A percentile compares a stretch with the other conserved stretches of the same genome.
These are phyloP conservation scores for Carpinus viminea DNA, from an alignment of 306 rosid genomes.

Conservation along the genomic window DNA sequence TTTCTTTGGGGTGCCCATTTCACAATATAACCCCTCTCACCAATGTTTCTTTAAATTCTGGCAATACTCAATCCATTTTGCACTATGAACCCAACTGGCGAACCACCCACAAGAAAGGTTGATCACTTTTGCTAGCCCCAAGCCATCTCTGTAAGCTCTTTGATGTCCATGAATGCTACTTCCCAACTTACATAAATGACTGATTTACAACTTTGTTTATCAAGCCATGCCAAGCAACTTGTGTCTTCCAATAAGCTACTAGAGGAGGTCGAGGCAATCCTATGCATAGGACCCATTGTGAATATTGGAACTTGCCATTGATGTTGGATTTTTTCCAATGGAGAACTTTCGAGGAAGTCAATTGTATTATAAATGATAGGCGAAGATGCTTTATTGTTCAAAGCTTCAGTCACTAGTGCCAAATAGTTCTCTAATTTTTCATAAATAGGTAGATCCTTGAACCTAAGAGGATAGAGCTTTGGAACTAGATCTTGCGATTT, in stretches of 20 bases:
- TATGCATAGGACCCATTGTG: no score
- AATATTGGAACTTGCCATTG: no score
- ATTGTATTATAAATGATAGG: conserved; percentile 52
- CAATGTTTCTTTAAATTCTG: conserved; percentile 18
- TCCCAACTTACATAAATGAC: conserved; percentile 50
- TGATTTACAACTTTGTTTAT: conserved; percentile 10
- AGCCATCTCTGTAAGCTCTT: conserved; percentile 48
- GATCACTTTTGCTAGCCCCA: conserved; percentile 48
- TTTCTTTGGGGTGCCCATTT: conserved; percentile 48
- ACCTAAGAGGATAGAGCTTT: conserved; percentile 41
- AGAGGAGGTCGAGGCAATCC: no score
- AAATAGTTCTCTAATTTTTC: not conserved
- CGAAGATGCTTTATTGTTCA: conserved; percentile 21
- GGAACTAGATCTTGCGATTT: conserved; percentile 31
- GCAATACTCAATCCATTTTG: conserved; percentile 20
- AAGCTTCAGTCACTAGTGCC: not conserved
- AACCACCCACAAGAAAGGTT: conserved; percentile 49
- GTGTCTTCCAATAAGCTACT: conserved; percentile 29
- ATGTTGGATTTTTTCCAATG: no score
- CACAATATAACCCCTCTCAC: conserved; percentile 37
- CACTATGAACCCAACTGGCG: conserved; percentile 8
- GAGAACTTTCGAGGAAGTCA: no score
- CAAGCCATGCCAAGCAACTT: conserved; percentile 32
- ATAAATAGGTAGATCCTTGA: conserved; percentile 52
- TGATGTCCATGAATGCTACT: conserved; percentile 42